Evolutionary conservation across 768 basidiomycete species (phyloP), one percentile per base, ranked within the genome.

Genomic region (Obba rivulosa): DNA sequence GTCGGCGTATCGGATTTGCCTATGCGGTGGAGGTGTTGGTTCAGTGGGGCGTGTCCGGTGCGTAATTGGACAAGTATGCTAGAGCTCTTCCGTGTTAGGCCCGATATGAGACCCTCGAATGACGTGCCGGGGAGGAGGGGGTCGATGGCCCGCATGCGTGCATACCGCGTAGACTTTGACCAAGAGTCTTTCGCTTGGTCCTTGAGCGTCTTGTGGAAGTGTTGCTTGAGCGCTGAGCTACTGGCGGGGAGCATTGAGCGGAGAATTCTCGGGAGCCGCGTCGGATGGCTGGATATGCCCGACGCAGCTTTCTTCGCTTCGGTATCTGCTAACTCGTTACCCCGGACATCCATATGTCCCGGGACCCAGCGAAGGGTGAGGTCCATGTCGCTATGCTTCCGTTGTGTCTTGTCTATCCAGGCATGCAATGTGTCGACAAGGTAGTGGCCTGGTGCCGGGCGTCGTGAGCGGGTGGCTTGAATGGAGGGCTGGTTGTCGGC

Each of bases 31-130:
- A 59, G 62, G 55, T 68, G 59, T 9, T 52, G 24, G 35, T 66
- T 62, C 2, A 70, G 60, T 0, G 63, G 61, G 9, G 47, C 49
- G 43, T 71, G 69, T 2, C 63, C 61, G 2, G 65, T 66, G 7
- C 64, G 37, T 1, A 71, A 60, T 34, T 69, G 68, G 22, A 62
- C 46, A 9, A 68, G 53, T 1, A 63, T 21, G 35, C 49, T 55
- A 20, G 49, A 37, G 8, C 50, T 48, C 0, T 37, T 34, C 4
- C 46, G 25, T 5, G 23, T 48, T 35, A 34, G 41, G 17, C 1
- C 22, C 20, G 10, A 38, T 31, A 16, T 48, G 7, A 31, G 5
- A 7, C 28, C 7, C 7, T 13, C 28, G 13, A 7, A 37, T 18
- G 13, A 16, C 5, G 28, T 5, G 13, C 13, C 28, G 7, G 45